phyloP scores from a whole-genome alignment of 257 asterid genomes.

The Nicotiana tomentosiformis region DNA sequence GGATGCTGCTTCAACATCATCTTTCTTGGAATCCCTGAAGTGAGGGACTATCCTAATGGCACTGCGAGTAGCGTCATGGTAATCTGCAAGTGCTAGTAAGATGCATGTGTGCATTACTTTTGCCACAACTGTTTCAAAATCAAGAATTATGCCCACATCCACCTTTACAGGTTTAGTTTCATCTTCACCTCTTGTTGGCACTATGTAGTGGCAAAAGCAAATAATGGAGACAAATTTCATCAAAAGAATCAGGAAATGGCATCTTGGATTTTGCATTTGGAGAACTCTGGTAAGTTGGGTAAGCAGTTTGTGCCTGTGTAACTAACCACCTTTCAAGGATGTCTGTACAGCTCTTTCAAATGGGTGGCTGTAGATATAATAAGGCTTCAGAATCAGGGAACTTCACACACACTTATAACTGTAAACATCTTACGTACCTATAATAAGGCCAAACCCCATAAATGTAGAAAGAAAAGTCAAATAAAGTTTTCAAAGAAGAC shows the following conservation, averaged over 20 bases:
- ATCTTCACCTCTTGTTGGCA: background rate
- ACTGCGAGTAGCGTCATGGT: constrained; percentile 15
- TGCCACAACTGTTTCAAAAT: constrained; percentile 18
- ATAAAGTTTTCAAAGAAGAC: background rate
- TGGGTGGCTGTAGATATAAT: background rate
- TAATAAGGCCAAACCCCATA: too few relatives aligned
- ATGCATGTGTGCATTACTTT: constrained; percentile 24
- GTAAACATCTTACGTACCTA: background rate
- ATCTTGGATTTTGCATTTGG: constrained; percentile 18
- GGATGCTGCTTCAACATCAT: constrained; percentile 30
- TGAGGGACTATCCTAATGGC: constrained; percentile 28
- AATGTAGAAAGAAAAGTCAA: background rate
- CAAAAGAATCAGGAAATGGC: background rate
- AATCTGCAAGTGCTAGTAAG: constrained; percentile 35
- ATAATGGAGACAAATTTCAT: background rate
- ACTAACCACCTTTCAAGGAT: background rate
- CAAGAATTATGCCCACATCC: constrained; percentile 39
- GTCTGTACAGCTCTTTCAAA: background rate
- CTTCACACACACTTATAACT: background rate
- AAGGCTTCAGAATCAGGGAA: background rate
- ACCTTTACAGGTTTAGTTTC: constrained; percentile 7
- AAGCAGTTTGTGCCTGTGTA: background rate
- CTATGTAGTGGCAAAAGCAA: constrained; percentile 7
- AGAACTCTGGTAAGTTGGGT: background rate
- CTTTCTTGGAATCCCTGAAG: constrained; percentile 23